A percentile compares a stretch with the other conserved stretches of the same genome.
Conservation (phyloP, 2,329 filamentous ascomycete species). For the Fusarium drepaniforme region DNA sequence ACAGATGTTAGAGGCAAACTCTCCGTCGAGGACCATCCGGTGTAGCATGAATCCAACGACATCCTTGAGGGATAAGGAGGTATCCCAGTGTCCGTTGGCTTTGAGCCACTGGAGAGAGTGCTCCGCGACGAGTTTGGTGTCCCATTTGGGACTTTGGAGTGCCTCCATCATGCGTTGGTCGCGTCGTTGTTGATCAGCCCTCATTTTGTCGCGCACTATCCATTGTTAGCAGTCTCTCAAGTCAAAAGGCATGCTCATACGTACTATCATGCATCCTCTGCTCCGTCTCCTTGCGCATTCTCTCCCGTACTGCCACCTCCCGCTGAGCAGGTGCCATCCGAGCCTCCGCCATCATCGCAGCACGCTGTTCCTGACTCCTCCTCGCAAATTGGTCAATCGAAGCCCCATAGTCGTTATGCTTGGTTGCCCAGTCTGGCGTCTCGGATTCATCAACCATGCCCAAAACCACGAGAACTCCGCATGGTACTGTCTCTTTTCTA, state of each 20-base stretch:
- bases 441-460: slow-evolving; percentile 60
- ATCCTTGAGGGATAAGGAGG: slow-evolving; percentile 51
- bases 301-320: slow-evolving; percentile 54
- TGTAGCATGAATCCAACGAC: slow-evolving; percentile 61
- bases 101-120: slow-evolving; percentile 60
- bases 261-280: slow-evolving; percentile 61
- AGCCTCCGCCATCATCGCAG: slow-evolving; percentile 58
- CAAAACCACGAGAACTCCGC: slow-evolving; percentile 69
- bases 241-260: slow-evolving; percentile 22
- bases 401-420: slow-evolving; percentile 52
- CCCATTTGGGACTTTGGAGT: slow-evolving; percentile 66
- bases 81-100: slow-evolving; percentile 40
- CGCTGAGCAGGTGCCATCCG: slow-evolving; percentile 57
- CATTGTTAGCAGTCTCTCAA: neutral
- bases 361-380: slow-evolving; percentile 54
- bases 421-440: slow-evolving; percentile 68
- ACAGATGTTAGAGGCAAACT: slow-evolving; percentile 56
- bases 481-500: slow-evolving; percentile 66
- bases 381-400: slow-evolving; percentile 49
- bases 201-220: slow-evolving; percentile 57
- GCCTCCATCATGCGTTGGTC: slow-evolving; percentile 63
- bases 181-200: slow-evolving; percentile 54
- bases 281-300: slow-evolving; percentile 56
- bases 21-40: slow-evolving; percentile 63
- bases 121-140: slow-evolving; percentile 58